Base-by-base conservation (phyloP, 208 protist species). In the Trypanosomatidae sp. region DNA sequence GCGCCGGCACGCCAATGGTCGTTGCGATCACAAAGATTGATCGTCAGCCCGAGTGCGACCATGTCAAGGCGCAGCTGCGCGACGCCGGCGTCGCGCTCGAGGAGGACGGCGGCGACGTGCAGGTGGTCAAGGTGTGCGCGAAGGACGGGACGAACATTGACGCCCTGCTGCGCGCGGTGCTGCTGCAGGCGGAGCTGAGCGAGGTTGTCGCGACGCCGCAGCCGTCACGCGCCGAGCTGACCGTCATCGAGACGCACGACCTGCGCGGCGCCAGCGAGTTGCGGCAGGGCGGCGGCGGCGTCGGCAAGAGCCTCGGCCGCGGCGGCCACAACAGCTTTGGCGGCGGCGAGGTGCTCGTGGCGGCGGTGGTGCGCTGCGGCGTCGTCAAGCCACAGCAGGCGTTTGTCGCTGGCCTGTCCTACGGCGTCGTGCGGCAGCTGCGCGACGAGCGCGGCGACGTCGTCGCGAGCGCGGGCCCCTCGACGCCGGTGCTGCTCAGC, bases 1-100 rank as follows among this genome's bases (percentile, higher is more conserved):
- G 61, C 0, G 30, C 48, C 4, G 72, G 71, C 25, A 75, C 84
- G 6, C 92, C 95, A 6, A 64, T 98, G 30, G 66, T 99, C 20
- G 89, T 98, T 0, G 96, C 94, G 4, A 79, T 98, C 49, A 98
- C 96, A 21, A 99, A 99, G 74, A 96, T 94, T 22, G 97, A 99
- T 60, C 89, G 94, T 18, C 66, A 78, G 22, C 79, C 71, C 0
- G 72, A 97, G 44, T 38, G 66, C 38, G 68, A 95, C 10, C 33
- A 57, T 19, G 60, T 96, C 4, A 91, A 89, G 53, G 19, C 73
- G 4, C 72, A 92, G 35, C 89, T 98, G 19, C 30, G 82, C 0
- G 53, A 57, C 21, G 48, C 74, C 60, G 74, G 70, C 20, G 46
- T 97, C 10, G 65, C 91, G 30, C 42, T 95, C 6, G 96, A 98